phyloP scores from a whole-genome alignment of 2,329 filamentous ascomycete species.

The Daldinia sp. region DNA sequence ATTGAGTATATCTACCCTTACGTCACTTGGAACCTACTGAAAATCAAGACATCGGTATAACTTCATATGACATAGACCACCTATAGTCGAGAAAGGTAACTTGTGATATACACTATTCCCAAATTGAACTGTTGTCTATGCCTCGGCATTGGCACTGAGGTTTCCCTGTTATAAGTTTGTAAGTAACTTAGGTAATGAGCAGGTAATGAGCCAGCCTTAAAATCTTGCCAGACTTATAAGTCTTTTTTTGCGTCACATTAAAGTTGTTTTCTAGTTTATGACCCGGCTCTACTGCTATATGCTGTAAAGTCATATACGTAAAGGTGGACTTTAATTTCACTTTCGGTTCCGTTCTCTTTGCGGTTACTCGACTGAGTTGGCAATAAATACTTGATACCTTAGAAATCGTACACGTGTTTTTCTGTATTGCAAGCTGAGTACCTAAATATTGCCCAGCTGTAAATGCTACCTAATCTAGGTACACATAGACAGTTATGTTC shows the following conservation, averaged over 20 bases:
- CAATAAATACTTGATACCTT: neutral
- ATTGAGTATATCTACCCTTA: neutral
- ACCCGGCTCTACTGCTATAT: constrained; percentile 12
- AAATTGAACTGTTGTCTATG: constrained; percentile 1
- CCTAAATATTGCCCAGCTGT: constrained; percentile 1
- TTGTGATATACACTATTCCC: neutral
- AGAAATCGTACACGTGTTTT: constrained; percentile 16
- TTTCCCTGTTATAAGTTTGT: neutral
- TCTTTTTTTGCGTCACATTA: neutral
- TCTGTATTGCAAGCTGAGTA: constrained; percentile 14
- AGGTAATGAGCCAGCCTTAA: neutral
- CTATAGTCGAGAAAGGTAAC: neutral
- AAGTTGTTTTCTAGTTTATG: neutral
- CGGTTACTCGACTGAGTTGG: constrained; percentile 12
- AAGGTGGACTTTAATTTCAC: constrained; percentile 10
- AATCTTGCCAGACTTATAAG: neutral
- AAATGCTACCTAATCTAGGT: constrained; percentile 4
- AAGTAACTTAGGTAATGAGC: neutral
- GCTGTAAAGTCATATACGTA: constrained; percentile 10
- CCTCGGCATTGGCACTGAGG: constrained; percentile 1
- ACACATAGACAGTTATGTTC: neutral
- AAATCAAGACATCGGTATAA: neutral
- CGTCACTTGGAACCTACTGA: neutral
- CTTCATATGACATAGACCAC: neutral
- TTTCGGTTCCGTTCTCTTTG: constrained; percentile 15